Base-by-base conservation (phyloP, 441 rosid genomes). In the Eutrema salsugineum region DNA sequence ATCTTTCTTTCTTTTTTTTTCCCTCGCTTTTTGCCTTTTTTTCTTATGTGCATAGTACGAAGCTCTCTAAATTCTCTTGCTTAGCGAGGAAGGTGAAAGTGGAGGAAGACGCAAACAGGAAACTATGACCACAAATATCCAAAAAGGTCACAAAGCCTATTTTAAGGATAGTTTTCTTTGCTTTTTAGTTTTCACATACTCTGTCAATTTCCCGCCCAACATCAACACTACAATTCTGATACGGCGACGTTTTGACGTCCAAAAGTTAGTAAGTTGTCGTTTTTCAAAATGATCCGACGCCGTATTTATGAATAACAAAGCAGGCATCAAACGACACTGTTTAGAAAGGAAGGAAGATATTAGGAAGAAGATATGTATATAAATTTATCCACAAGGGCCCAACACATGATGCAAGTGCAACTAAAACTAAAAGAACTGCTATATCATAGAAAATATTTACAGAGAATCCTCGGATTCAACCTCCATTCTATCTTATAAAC, bases 11-110 rank as follows among this genome's bases (percentile, higher is more conserved):
- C 35, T 32, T 33, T 8, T 32, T 51, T 50, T 51, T n/a, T 15
- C 65, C 42, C 58, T 72, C 65, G 64, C 70, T 56, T 59, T 74
- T 74, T 69, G 44, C 50, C n/a, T n/a, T n/a, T 61, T 44, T 75
- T 11, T 20, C 11, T 17, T 16, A 28, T 22, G 17, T 38, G 30
- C 36, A 43, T 6, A 38, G 60, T 24, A 73, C 19, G 55, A 49
- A 75, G 68, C 70, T 61, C 70, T 36, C 53, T 54, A n/a, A 11
- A 19, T 57, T 70, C 30, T 57, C 71, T 77, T 77, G 63, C 72
- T 77, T 77, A 77, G 76, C 72, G 77, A 77, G 51, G 77, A 77
- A 77, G 80, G 80, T 70, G 74, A 62, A 44, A 75, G 78, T 68
- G 74, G 78, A 55, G 20, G 54, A 59, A 40, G 78, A 57, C 66